These are phyloP conservation scores for Kalmanozyma brasiliensis DNA, from an alignment of 1,284 basidiomycete genomes.

Conservation along the genomic window DNA sequence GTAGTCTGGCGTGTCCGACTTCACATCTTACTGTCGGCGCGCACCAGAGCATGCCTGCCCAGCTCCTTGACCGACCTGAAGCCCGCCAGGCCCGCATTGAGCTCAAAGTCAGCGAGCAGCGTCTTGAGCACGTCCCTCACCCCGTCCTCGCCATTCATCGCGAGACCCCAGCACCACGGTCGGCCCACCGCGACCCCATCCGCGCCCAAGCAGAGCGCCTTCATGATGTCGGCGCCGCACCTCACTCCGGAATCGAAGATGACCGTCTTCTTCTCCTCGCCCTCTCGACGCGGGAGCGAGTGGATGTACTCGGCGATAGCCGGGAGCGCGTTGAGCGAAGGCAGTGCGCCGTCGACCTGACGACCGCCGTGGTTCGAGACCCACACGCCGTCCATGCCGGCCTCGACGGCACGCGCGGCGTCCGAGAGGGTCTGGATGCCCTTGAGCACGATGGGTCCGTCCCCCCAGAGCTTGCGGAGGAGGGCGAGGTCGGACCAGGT, in stretches of 20 bases:
- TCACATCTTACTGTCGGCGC: slow-evolving; percentile 30
- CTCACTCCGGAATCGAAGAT: slow-evolving; percentile 63
- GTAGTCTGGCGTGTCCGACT: no score
- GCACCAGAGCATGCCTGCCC: slow-evolving; percentile 20
- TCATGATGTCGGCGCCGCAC: slow-evolving; percentile 59
- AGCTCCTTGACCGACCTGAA: slow-evolving; percentile 29
- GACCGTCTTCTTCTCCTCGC: slow-evolving; percentile 47
- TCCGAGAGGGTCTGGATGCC: slow-evolving; percentile 58
- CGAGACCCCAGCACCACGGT: slow-evolving; percentile 62
- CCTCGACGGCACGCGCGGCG: slow-evolving; percentile 54
- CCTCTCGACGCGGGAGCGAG: slow-evolving; percentile 21
- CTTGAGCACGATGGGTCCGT: slow-evolving; percentile 61
- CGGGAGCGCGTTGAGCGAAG: slow-evolving; percentile 50
- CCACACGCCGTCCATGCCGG: slow-evolving; percentile 62
- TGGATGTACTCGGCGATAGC: slow-evolving; percentile 49
- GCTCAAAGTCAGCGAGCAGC: slow-evolving; percentile 59
- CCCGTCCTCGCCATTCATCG: slow-evolving; percentile 56
- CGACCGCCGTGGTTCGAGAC: slow-evolving; percentile 66
- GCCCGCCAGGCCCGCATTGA: slow-evolving; percentile 37
- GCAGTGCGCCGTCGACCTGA: slow-evolving; percentile 62
- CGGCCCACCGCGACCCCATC: slow-evolving; percentile 61
- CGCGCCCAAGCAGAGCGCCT: slow-evolving; percentile 61
- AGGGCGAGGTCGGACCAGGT: slow-evolving; percentile 56
- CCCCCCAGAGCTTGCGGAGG: slow-evolving; percentile 56
- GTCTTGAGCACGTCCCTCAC: slow-evolving; percentile 55